These are phyloP conservation scores for Corrigiola litoralis DNA, from an alignment of 179 eudicot genomes.

Conservation along the genomic window DNA sequence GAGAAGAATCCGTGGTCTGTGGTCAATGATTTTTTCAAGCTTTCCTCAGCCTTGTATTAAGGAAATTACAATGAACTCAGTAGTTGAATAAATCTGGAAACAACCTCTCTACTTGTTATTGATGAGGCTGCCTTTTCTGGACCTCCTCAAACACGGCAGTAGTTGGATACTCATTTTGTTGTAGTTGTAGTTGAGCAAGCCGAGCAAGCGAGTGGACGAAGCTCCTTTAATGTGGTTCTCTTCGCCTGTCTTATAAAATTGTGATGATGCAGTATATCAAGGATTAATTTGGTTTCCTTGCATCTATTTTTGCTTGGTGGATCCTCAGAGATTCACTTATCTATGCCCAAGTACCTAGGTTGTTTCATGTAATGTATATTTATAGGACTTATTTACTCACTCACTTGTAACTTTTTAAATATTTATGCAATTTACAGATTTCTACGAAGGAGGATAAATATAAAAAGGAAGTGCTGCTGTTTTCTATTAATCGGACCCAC, in stretches of 20 bases:
- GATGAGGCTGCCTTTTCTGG: no score
- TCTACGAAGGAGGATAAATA: slow-evolving; percentile 86
- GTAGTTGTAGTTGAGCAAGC: no score
- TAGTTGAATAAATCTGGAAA: no score
- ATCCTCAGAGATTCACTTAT: not conserved
- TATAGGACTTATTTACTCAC: no score
- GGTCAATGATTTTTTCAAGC: no score
- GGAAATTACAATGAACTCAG: no score
- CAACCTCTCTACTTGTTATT: no score
- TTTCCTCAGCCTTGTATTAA: no score
- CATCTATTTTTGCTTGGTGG: not conserved
- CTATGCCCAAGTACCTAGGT: not conserved
- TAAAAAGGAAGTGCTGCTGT: slow-evolving; percentile 72
- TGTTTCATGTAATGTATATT: no score
- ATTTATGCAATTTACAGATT: slow-evolving; percentile 44
- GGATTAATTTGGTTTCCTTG: not conserved
- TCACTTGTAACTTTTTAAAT: not conserved
- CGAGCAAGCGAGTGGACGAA: not conserved
- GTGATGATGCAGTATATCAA: not conserved
- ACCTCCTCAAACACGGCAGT: no score
- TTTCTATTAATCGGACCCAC: slow-evolving; percentile 69
- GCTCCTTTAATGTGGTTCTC: not conserved
- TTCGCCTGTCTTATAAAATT: not conserved
- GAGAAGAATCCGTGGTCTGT: no score
- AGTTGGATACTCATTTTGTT: no score